Conservation (phyloP, 164 flowering plant genomes). For the Chimonanthus praecox region DNA sequence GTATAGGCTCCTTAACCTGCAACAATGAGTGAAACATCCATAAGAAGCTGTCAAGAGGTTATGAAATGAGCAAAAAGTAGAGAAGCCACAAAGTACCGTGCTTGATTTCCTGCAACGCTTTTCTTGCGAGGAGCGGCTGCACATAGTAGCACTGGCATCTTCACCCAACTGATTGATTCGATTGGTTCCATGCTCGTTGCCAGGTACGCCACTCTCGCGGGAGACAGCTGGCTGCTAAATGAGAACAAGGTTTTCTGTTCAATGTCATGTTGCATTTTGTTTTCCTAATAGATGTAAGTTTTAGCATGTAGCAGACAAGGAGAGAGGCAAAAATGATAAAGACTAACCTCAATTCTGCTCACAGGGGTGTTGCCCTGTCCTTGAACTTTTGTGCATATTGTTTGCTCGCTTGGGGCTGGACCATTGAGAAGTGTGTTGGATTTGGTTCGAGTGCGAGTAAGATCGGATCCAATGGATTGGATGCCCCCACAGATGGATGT, state of each 20-base stretch:
- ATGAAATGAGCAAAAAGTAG: background rate
- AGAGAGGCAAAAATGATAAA: background rate
- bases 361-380: conserved; percentile 61
- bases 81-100: conserved; percentile 43
- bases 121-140: conserved; percentile 57
- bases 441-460: conserved; percentile 53
- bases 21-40: background rate
- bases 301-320: background rate
- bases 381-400: conserved; percentile 23
- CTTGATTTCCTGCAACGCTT: conserved; percentile 69
- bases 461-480: conserved; percentile 89
- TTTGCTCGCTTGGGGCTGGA: conserved; percentile 42
- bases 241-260: background rate
- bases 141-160: conserved; percentile 32
- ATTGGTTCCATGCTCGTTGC: conserved; percentile 29
- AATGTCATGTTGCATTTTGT: background rate
- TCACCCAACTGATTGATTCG: conserved; percentile 23
- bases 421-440: conserved; percentile 39
- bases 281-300: background rate
- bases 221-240: conserved; percentile 69
- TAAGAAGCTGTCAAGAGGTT: background rate
- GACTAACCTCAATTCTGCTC: conserved; percentile 61
- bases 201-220: conserved; percentile 59
- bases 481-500: conserved; percentile 69
- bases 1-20: conserved; percentile 91